A percentile compares a stretch with the other conserved stretches of the same genome.
Conservation (phyloP, 2,329 filamentous ascomycete genomes). For the Ophiocordyceps polyrhachis-furcata region DNA sequence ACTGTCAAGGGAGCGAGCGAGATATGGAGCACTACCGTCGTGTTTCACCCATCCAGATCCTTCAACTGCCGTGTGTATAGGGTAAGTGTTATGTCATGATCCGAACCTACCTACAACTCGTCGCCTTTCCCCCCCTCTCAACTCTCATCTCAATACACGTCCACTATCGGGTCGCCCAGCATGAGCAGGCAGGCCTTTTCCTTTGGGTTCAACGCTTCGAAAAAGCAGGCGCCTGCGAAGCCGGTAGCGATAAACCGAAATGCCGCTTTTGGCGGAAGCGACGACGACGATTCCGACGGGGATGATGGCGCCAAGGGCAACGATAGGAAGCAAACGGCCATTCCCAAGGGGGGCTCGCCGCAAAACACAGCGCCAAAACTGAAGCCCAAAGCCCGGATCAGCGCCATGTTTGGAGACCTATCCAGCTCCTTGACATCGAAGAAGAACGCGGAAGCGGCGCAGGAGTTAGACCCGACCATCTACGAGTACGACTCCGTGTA, state of each 20-base stretch:
- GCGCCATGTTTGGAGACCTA: constrained; percentile 41
- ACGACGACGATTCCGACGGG: constrained; percentile 34
- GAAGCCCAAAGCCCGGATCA: constrained; percentile 13
- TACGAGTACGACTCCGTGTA: constrained; percentile 78
- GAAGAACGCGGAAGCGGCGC: constrained; percentile 44
- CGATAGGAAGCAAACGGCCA: constrained; percentile 15
- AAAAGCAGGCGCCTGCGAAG: constrained; percentile 34
- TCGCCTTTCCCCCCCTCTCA: too few relatives aligned
- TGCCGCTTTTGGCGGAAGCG: constrained; percentile 36
- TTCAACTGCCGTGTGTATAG: too few relatives aligned
- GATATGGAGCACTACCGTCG: too few relatives aligned
- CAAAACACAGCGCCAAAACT: constrained; percentile 4
- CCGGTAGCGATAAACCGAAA: constrained; percentile 30
- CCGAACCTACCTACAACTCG: too few relatives aligned
- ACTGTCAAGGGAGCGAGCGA: too few relatives aligned
- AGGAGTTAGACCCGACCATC: constrained; percentile 50
- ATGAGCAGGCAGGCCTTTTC: constrained; percentile 31
- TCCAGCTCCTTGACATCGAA: constrained; percentile 45
- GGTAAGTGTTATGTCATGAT: too few relatives aligned
- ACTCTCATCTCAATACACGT: too few relatives aligned
- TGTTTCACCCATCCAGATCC: too few relatives aligned
- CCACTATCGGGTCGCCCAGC: constrained; percentile 1
- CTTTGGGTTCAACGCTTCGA: constrained; percentile 40
- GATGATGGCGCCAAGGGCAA: constrained; percentile 18
- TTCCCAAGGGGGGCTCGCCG: neutral